Evolutionary conservation across 1,139 yeast species (phyloP).

Genomic region (Yamadazyma buinensis): DNA sequence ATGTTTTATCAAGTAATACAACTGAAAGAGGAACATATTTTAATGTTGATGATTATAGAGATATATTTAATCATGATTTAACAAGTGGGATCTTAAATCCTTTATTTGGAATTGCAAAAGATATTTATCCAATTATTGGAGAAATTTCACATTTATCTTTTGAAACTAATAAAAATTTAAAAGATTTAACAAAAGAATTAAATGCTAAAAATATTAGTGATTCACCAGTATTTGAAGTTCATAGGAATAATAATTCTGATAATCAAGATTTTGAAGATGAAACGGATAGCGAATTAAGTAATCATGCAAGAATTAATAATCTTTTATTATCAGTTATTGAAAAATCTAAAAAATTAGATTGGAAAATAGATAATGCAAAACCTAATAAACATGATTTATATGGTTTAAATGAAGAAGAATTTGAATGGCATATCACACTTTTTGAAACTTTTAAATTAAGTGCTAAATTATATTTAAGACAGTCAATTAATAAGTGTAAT

Average conservation of each 20-base stretch:
- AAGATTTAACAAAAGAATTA: conserved; percentile 11
- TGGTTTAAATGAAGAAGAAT: conserved; percentile 47
- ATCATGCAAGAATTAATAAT: conserved; percentile 7
- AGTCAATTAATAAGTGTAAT: conserved; percentile 56
- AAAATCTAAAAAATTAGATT: conserved; percentile 46
- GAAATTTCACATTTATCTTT: conserved; percentile 63
- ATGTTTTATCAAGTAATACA: conserved; percentile 61
- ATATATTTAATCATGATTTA: conserved; percentile 40
- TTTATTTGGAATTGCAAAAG: conserved; percentile 68
- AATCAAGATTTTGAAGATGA: conserved; percentile 2
- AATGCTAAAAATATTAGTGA: conserved; percentile 10
- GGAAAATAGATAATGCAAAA: conserved; percentile 44
- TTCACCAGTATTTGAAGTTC: conserved; percentile 8
- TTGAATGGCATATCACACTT: conserved; percentile 63
- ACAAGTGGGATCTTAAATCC: conserved; percentile 55
- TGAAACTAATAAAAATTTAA: conserved; percentile 36
- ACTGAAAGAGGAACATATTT: conserved; percentile 57
- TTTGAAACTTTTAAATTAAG: conserved; percentile 73
- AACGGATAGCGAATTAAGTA: conserved; percentile 21
- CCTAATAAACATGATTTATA: conserved; percentile 54
- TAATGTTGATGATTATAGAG: conserved; percentile 53
- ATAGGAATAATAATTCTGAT: background rate
- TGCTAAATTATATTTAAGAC: conserved; percentile 64
- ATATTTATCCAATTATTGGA: conserved; percentile 61
- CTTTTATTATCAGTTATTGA: conserved; percentile 23